phyloP scores from a whole-genome alignment of 257 asterid genomes.

The Ligustrum vulgare region DNA sequence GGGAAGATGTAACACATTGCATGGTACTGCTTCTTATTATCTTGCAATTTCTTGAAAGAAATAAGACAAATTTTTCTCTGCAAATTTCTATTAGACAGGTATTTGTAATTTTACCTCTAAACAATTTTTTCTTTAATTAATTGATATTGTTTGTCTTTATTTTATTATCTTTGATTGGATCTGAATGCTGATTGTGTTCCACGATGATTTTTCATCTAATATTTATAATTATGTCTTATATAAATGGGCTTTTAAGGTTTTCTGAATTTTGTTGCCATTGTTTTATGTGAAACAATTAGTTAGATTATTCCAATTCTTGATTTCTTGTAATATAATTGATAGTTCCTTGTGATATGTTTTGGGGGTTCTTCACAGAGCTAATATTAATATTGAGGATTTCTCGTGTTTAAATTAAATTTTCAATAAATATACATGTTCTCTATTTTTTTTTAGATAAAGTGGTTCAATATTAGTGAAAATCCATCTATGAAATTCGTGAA shows the following conservation, averaged over 20 bases:
- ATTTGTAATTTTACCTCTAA: background rate
- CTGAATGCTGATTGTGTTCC: background rate
- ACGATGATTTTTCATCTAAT: background rate
- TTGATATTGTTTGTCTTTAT: background rate
- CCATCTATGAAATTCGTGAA: no score
- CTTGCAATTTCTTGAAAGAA: constrained; percentile 8
- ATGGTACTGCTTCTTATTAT: constrained; percentile 1
- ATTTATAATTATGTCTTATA: constrained; percentile 4
- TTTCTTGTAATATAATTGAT: no score
- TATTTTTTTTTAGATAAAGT: no score
- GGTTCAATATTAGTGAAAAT: no score
- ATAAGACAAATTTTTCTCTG: constrained; percentile 15
- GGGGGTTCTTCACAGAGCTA: no score
- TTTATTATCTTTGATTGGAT: background rate
- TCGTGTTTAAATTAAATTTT: no score
- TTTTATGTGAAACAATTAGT: no score
- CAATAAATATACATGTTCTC: no score
- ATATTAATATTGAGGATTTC: no score
- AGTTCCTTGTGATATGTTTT: no score
- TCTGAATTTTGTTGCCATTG: no score
- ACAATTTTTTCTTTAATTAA: background rate
- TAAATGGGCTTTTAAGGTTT: background rate
- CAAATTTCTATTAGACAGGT: constrained; percentile 29
- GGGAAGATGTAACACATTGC: background rate
- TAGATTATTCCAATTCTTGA: no score